Evolutionary conservation across 73 alveolate species (phyloP).

Genomic region (Paramecium caudatum): DNA sequence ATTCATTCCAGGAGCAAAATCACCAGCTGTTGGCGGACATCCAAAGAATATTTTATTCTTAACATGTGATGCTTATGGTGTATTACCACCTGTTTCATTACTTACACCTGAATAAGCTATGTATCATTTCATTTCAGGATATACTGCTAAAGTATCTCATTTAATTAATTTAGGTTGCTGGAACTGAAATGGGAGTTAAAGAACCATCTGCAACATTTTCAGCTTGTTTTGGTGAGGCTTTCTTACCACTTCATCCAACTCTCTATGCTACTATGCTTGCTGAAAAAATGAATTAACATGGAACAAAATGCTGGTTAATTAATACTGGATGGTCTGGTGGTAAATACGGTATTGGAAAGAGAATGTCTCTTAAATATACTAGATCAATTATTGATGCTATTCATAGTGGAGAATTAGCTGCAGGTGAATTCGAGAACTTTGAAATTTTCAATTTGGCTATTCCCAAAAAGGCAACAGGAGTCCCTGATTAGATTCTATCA

Average conservation of each 20-base stretch:
- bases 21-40: constrained; percentile 96
- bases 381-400: constrained; percentile 95
- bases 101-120: constrained; percentile 91
- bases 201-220: constrained; percentile 97
- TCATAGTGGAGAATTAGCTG: constrained; percentile 90
- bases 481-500: constrained; percentile 84
- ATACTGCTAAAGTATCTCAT: constrained; percentile 88
- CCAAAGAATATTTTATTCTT: constrained; percentile 95
- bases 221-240: constrained; percentile 98
- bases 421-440: constrained; percentile 80
- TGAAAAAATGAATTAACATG: constrained; percentile 89
- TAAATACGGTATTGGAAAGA: constrained; percentile 93
- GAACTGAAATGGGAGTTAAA: constrained; percentile 95
- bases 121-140: constrained; percentile 98
- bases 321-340: constrained; percentile 99
- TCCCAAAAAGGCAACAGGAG: constrained; percentile 90
- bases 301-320: constrained; percentile 92
- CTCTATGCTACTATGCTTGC: constrained; percentile 96
- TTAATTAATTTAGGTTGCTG: constrained; percentile 85
- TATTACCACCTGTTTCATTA: constrained; percentile 97
- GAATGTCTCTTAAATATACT: constrained; percentile 91
- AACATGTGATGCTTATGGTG: constrained; percentile 98
- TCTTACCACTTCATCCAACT: constrained; percentile 95
- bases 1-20: constrained; percentile 94
- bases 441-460: constrained; percentile 86